Base-by-base conservation (phyloP, 805 yeast genomes). In the Hanseniaspora taiwanica region DNA sequence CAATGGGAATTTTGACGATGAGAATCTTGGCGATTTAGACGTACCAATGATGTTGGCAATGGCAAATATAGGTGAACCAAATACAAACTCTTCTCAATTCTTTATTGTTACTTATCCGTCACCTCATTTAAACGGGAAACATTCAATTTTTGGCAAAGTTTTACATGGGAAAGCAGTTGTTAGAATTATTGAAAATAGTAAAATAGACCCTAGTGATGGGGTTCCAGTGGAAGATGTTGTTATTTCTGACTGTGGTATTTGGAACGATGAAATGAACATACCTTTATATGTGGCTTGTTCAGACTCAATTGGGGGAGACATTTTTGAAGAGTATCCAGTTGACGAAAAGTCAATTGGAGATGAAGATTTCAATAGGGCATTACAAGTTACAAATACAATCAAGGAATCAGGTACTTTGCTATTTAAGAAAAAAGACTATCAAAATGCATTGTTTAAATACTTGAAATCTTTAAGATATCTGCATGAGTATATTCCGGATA, bases 91-190 rank as follows among this genome's bases (percentile, higher is more conserved):
- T 17, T 72, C 83, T 0, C 87, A 79, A 52, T 81, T 81, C 52
- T 81, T 81, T 52, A 77, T 82, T 34, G 72, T 78, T 9, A 77
- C 86, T 1, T 71, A 66, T 40, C 72, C 84, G 2, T 71, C 78
- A 7, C 79, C 84, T 1, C 95, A 85, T 58, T 60, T 86, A 43
- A 73, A 70, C 34, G 83, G 84, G 1, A 80, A 78, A 48, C 87
- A 83, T 52, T 66, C 87, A 0, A 76, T 83, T 2, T 80, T 86
- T 59, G 96, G 95, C 1, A 63, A 62, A 42, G 86, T 85, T 9
- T 49, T 64, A 6, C 66, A 65, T 48, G 94, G 84, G 14, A 80
- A 78, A 54, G 76, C 79, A 2, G 79, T 81, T 1, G 67, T 81
- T 0, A 65, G 87, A 49, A 76, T 75, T 21, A 60, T 80, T 17